Conservation (phyloP, 345 rosid species). For the Camelina sativa region DNA sequence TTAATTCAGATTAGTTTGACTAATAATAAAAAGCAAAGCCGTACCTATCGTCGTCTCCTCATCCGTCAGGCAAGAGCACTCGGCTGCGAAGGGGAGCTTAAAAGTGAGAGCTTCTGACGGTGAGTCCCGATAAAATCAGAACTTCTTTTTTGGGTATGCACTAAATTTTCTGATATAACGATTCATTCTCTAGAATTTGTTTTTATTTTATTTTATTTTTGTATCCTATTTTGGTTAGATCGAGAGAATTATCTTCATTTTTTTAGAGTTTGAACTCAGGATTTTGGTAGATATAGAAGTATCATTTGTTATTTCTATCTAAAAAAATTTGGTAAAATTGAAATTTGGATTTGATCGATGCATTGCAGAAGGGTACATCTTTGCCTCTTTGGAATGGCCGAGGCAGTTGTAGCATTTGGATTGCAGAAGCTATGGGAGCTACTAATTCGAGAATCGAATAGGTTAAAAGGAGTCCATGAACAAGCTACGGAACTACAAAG, state of each 20-base stretch:
- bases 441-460: not conserved
- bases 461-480: not conserved
- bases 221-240: no score
- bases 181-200: no score
- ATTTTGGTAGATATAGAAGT: no score
- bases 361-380: no score
- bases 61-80: not conserved
- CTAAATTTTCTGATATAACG: no score
- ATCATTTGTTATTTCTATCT: no score
- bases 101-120: not conserved
- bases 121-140: not conserved
- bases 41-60: not conserved
- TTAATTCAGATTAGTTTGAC: no score
- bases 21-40: no score
- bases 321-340: no score
- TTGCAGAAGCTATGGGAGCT: conserved; percentile 6
- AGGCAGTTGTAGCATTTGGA: conserved; percentile 2
- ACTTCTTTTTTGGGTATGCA: not conserved
- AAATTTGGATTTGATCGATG: not conserved
- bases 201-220: no score
- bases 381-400: not conserved
- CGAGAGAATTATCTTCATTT: no score
- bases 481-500: not conserved
- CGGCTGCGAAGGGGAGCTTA: not conserved
- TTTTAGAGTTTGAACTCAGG: no score